Conservation (phyloP, 2,329 filamentous ascomycete species). For the Penicillium sclerotiorum region DNA sequence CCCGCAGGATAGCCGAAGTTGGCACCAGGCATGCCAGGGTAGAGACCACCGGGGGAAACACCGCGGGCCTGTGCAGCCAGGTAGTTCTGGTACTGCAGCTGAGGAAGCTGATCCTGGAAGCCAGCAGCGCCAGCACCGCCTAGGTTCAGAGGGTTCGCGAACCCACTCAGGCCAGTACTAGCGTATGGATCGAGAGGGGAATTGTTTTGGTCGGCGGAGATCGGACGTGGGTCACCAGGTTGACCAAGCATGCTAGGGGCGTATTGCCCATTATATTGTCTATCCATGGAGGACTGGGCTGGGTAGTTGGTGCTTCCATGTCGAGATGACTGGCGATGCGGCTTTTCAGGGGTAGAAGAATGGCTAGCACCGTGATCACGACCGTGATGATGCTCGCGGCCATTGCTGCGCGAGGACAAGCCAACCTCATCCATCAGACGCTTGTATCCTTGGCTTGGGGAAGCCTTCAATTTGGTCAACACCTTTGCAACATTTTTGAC, state of each 20-base stretch:
- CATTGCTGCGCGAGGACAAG: slow-evolving; percentile 61
- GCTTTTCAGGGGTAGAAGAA: slow-evolving; percentile 41
- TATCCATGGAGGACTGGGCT: slow-evolving; percentile 41
- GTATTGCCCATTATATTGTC: slow-evolving; percentile 47
- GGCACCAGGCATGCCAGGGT: slow-evolving; percentile 48
- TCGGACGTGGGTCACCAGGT: slow-evolving; percentile 40
- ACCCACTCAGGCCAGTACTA: slow-evolving; percentile 37
- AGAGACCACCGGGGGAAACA: slow-evolving; percentile 48
- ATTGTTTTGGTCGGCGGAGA: slow-evolving; percentile 38
- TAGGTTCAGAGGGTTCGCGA: slow-evolving; percentile 31
- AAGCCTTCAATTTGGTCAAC: slow-evolving; percentile 84
- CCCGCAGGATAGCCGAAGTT: slow-evolving; percentile 48
- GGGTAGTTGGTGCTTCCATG: slow-evolving; percentile 42
- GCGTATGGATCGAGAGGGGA: slow-evolving; percentile 44
- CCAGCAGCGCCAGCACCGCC: slow-evolving; percentile 32
- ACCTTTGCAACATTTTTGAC: slow-evolving; percentile 91
- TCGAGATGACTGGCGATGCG: slow-evolving; percentile 47
- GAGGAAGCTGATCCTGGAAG: slow-evolving; percentile 48
- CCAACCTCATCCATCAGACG: slow-evolving; percentile 98
- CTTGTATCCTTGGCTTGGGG: slow-evolving; percentile 95
- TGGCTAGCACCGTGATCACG: slow-evolving; percentile 39
- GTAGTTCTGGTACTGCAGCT: slow-evolving; percentile 61
- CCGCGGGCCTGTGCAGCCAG: slow-evolving; percentile 51
- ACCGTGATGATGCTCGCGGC: slow-evolving; percentile 43
- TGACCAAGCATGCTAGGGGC: slow-evolving; percentile 38